A percentile compares a stretch with the other conserved stretches of the same genome.
Evolutionary conservation across 2,329 filamentous ascomycete species (phyloP).

Genomic region (Neopestalotiopsis sp.): DNA sequence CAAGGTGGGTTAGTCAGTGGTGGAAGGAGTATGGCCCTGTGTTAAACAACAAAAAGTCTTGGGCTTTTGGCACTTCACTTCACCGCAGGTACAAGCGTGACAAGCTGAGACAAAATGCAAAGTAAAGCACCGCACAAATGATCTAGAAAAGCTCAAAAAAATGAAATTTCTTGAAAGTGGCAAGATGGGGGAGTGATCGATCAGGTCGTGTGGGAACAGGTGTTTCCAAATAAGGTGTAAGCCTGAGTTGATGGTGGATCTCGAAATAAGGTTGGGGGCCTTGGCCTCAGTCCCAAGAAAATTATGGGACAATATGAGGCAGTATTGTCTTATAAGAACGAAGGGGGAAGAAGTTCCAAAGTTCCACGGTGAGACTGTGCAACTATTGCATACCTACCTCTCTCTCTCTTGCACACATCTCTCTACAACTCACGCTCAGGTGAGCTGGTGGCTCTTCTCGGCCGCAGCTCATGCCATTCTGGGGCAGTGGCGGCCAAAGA

Average conservation of each 20-base stretch:
- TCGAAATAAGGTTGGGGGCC: constrained; percentile 10
- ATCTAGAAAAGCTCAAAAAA: neutral
- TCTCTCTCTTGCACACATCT: neutral
- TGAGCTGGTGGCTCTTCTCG: neutral
- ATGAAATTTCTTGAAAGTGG: neutral
- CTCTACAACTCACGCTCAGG: neutral
- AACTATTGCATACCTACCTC: too few species aligned
- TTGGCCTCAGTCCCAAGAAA: neutral
- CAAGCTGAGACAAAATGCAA: neutral
- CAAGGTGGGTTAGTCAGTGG: neutral
- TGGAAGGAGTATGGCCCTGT: neutral
- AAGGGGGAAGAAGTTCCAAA: neutral
- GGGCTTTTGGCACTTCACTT: constrained; percentile 6
- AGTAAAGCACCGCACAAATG: neutral
- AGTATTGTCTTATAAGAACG: neutral
- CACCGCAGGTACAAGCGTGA: constrained; percentile 2
- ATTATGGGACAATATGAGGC: constrained; percentile 6
- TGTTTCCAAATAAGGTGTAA: constrained; percentile 10
- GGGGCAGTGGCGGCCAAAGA: neutral
- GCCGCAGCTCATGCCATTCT: neutral
- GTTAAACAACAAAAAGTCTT: neutral
- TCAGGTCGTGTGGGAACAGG: neutral
- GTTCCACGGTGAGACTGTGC: neutral
- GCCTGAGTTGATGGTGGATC: neutral
- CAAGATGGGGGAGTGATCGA: neutral